Evolutionary conservation across 2,329 filamentous ascomycete species (phyloP).

Genomic region (Botryotinia globosa): DNA sequence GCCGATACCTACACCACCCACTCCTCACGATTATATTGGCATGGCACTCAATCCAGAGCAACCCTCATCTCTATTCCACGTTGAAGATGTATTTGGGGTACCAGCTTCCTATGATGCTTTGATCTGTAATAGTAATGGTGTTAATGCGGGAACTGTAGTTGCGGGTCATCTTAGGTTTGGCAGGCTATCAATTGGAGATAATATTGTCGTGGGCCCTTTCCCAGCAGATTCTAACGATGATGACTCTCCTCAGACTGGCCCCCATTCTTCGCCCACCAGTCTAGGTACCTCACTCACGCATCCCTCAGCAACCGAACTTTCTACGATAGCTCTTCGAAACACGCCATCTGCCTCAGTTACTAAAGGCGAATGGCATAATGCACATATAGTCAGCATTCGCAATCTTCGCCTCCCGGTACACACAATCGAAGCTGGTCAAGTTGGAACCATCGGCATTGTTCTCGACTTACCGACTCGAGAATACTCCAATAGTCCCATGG

Average conservation of each 20-base stretch:
- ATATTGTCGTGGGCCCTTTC: constrained; percentile 77
- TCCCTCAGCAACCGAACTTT: constrained; percentile 52
- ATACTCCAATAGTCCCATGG: constrained; percentile 37
- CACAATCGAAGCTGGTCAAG: constrained; percentile 73
- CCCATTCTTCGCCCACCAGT: constrained; percentile 40
- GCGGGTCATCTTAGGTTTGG: constrained; percentile 84
- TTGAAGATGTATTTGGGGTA: constrained; percentile 85
- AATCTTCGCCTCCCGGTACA: constrained; percentile 83
- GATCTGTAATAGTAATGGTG: constrained; percentile 42
- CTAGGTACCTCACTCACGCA: constrained; percentile 53
- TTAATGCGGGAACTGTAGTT: constrained; percentile 66
- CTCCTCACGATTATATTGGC: constrained; percentile 53
- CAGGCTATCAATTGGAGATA: constrained; percentile 72
- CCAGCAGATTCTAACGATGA: constrained; percentile 51
- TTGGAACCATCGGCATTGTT: constrained; percentile 81
- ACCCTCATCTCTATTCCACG: constrained; percentile 71
- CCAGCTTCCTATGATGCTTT: constrained; percentile 58
- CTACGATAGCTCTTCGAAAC: constrained; percentile 52
- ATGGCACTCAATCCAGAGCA: constrained; percentile 55
- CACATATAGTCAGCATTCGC: constrained; percentile 79
- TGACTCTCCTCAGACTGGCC: constrained; percentile 42
- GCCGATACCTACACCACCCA: constrained; percentile 61
- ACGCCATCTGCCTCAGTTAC: constrained; percentile 50
- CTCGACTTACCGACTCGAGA: constrained; percentile 45
- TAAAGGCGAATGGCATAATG: constrained; percentile 73